Evolutionary conservation across 805 yeast genomes (phyloP), one percentile per base, ranked within the genome.

Genomic region (Cyberlindnera bimundalis): DNA sequence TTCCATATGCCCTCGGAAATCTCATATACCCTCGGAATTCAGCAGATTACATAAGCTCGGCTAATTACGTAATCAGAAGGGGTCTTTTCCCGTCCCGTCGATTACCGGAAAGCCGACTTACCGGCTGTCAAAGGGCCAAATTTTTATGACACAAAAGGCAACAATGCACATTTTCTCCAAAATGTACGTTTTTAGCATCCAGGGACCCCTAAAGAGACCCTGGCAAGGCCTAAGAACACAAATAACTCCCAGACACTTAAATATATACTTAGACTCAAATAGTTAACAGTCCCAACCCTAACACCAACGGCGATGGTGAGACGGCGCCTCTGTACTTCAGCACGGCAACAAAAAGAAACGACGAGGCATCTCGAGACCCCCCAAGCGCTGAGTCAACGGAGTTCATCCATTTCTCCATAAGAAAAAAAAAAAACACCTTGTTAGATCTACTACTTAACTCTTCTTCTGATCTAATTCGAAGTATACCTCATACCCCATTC

Each of bases 321-420:
- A 19, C 33, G 33, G 33, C 33, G 33, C 33, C 17, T 19, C 12
- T 15, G 4, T 15, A 16, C 24, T 15, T 4, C 13, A 13, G 35
- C 39, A 35, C 39, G 43, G 43, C 43, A 42, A 37, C 23, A 39
- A 38, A 43, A 32, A 35, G 40, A 39, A 35, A 35, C 15, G 37
- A n/a, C 35, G 26, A 25, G 25, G 35, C 39, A 24, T 24, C 37
- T 33, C 36, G 26, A 35, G 38, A 37, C 39, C 39, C 21, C 28
- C 28, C 6, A 10, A 26, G n/a, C 8, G 11, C 25, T 8, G 25
- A 23, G n/a, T 26, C 6, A 7, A 6, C 24, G 24, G 24, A 10
- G 24, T 21, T 10, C 24, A 21, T 26, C 28, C n/a, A 26, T 26
- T 7, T 7, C n/a, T 26, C 28, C 28, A 26, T 9, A 26, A 26